Base-by-base conservation (phyloP, 2,329 filamentous ascomycete genomes). In the Fusarium palustre region DNA sequence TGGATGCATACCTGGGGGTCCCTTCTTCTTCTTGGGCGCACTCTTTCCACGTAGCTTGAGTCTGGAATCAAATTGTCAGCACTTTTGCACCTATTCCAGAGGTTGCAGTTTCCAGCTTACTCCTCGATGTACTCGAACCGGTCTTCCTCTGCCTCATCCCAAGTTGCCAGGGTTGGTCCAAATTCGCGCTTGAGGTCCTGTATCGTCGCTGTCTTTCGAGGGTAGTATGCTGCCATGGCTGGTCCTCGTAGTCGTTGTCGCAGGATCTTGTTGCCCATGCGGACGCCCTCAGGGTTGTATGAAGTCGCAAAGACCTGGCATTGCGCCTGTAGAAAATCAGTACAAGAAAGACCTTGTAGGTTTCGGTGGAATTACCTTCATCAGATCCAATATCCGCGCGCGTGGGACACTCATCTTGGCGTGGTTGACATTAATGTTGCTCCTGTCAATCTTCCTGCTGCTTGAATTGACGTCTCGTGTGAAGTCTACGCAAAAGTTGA, bases 221-320 rank as follows among this genome's bases (percentile, higher is more conserved):
- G 96, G 79, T 99, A 99, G 85, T 97, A 99, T 60, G 92, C 86
- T 39, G 90, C 91, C 69, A 97, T 82, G 1, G 91, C 83, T 31
- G 94, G 92, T n/a, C 96, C 96, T 76, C 88, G 89, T 68, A 98
- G 85, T 76, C 94, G 90, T 80, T 97, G 92, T 76, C 94, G 92
- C 64, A 99, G 86, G 78, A 99, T 86, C 81, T 96, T 97, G 83
- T 96, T 97, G 76, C 96, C 96, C 73, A 93, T 88, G 66, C 96
- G 92, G 66, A 91, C 80, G 72, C 90, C 85, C 57, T 93, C 86
- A 28, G 96, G 96, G 81, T 99, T 99, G 85, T 90, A 98, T 55
- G 91, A 94, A 52, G 92, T 92, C 76, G 90, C 91, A 85, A 98
- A 99, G 83, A 98, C 88, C 79, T 90, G 89, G 86, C 93, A 97